Base-by-base conservation (phyloP, 2,329 filamentous ascomycete genomes). In the Penicillium sp. region DNA sequence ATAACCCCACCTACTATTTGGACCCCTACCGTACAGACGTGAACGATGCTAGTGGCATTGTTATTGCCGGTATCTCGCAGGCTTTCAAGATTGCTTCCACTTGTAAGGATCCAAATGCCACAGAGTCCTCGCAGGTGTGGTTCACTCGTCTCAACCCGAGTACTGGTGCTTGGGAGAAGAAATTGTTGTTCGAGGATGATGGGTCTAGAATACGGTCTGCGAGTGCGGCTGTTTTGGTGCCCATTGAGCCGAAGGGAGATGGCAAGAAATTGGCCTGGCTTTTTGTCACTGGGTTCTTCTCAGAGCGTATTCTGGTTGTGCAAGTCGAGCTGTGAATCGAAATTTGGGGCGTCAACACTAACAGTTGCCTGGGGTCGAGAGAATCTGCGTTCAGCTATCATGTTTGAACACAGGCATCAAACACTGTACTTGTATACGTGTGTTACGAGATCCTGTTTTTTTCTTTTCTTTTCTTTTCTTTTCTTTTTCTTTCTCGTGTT, bases 1-100 rank as follows among this genome's bases (percentile, higher is more conserved):
- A 87, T 60, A 87, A 87, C 56, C 83, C 84, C 0, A 78, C 67
- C 60, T 86, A 80, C 66, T 87, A 82, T 61, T 53, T 65, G 0
- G 84, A 87, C 47, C 77, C 80, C 0, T 84, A 79, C 41, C 70
- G 76, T 1, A 73, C 71, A 0, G 56, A 59, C 0, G 68, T 61
- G 0, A 47, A 67, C 32, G 79, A 85, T 53, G 77, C 76, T 14
- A 84, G 82, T 51, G 83, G 83, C 0, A 81, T 80, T 46, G 65
- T 86, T 1, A 61, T 80, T 0, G 73, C 78, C 0, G 83, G 84
- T 1, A 40, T 85, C 0, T 65, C 74, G 0, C 72, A 73, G 10
- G 74, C 60, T 0, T 29, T 75, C 2, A 69, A 80, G 4, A 50
- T 85, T 0, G 14, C 55, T 1, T 60, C 61, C 6, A 65, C 65